A percentile compares a stretch with the other conserved stretches of the same genome.
phyloP scores from a whole-genome alignment of 164 flowering plant genomes.

The Taxillus chinensis region DNA sequence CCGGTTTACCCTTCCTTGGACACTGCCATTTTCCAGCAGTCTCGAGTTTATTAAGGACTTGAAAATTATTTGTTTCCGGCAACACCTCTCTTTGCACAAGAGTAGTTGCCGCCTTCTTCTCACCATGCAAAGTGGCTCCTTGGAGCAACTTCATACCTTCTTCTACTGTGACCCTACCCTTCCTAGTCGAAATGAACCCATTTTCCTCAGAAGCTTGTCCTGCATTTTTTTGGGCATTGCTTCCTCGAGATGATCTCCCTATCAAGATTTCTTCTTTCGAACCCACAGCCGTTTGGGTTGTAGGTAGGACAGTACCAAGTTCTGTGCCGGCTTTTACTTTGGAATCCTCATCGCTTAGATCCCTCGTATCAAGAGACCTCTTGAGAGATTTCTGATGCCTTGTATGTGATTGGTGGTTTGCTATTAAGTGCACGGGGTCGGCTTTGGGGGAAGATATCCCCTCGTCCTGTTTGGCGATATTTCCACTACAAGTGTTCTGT shows the following conservation, averaged over 20 bases:
- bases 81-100: conserved; percentile 18
- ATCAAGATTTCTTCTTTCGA: conserved; percentile 1
- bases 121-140: not conserved
- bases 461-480: not conserved
- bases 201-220: conserved; percentile 9
- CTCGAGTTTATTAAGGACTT: conserved; percentile 10
- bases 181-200: conserved; percentile 44
- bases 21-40: conserved; percentile 64
- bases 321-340: conserved; percentile 3
- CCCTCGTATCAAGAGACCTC: not conserved
- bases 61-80: conserved; percentile 32
- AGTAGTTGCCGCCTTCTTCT: not conserved
- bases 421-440: not conserved
- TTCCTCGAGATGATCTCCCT: conserved; percentile 1
- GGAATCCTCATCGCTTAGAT: not conserved
- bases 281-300: not conserved
- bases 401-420: not conserved
- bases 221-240: conserved; percentile 18
- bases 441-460: not conserved
- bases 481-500: conserved; percentile 6
- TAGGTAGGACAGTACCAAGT: conserved; percentile 1
- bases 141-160: conserved; percentile 8
- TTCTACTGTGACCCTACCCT: conserved; percentile 9
- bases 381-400: not conserved
- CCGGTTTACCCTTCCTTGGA: conserved; percentile 55